phyloP scores from a whole-genome alignment of 306 rosid species.

The Castanopsis chinensis region DNA sequence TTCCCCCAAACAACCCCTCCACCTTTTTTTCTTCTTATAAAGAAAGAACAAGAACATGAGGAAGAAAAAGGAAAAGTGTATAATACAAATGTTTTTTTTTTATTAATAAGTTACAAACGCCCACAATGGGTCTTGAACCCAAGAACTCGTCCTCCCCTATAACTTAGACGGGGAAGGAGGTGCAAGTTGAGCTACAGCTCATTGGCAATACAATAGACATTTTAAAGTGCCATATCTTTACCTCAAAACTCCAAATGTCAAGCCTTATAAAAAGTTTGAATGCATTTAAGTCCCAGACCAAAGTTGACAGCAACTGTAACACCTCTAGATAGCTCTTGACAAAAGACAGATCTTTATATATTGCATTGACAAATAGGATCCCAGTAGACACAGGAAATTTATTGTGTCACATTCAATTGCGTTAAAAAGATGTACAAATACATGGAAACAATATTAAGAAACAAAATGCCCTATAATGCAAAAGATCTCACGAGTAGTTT shows the following conservation, averaged over 20 bases:
- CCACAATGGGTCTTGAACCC: too few species aligned
- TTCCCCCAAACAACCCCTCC: too few species aligned
- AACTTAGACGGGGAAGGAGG: not conserved
- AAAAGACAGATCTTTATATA: not conserved
- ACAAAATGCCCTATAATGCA: not conserved
- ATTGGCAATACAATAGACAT: not conserved
- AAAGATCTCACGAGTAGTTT: not conserved
- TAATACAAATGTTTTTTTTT: too few species aligned
- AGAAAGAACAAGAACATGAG: too few species aligned
- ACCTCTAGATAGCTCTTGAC: not conserved
- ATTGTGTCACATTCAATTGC: not conserved
- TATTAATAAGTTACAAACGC: too few species aligned
- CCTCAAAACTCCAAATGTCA: not conserved
- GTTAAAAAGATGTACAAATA: not conserved
- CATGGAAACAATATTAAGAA: not conserved
- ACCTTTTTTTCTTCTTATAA: too few species aligned
- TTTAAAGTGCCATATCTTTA: not conserved
- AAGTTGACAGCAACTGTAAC: not conserved
- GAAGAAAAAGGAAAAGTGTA: not conserved
- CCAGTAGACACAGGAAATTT: not conserved
- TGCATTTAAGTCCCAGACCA: not conserved
- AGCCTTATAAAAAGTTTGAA: not conserved
- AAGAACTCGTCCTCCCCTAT: too few species aligned
- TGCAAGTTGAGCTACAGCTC: too few species aligned
- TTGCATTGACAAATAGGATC: not conserved